Base-by-base conservation (phyloP, 2,329 filamentous ascomycete species). In the Diplodia corticola region DNA sequence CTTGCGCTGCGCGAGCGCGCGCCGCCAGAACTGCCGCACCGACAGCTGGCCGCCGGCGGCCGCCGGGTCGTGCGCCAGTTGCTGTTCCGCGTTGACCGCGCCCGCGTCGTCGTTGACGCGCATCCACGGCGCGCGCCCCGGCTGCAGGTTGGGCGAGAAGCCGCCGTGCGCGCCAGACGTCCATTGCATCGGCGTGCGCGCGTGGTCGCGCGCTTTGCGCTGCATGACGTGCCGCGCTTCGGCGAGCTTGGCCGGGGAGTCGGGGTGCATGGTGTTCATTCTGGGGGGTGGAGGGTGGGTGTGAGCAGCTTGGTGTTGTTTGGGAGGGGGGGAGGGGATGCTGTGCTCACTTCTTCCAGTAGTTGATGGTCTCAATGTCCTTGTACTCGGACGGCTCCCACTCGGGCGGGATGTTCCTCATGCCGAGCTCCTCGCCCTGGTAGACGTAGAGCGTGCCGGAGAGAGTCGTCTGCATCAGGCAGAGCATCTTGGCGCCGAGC, bases 101-200 rank as follows among this genome's bases (percentile, higher is more conserved):
- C 73, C 77, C 67, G 84, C 85, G 64, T 85, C 81, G 30, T 86
- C 84, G 68, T 86, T 82, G 13, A 85, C 80, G 4, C 84, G 80
- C 85, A 89, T 89, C 86, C 87, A 89, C 0, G 86, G 85, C 60
- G 77, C 0, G 79, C 80, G n/a, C 10, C 17, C 49, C 0, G 77
- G 79, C 0, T 78, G 69, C 65, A 78, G 75, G 7, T 86, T 87
- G 4, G 57, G 57, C 22, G 35, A 46, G 78, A 91, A 91, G 2
- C 89, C 89, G 0, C 85, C 87, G 69, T 88, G 82, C 0, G 78
- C 77, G 0, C 75, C 80, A 15, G 57, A 13, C 65, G 82, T 82
- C 89, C 89, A 92, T 69, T 89, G 87, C 79, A 92, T 86, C 0
- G 89, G 89, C 3, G 86, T 84, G 22, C 89, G 82, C 7, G 87